Conservation (phyloP, 768 basidiomycete genomes). For the Paxillus rubicundulus region DNA sequence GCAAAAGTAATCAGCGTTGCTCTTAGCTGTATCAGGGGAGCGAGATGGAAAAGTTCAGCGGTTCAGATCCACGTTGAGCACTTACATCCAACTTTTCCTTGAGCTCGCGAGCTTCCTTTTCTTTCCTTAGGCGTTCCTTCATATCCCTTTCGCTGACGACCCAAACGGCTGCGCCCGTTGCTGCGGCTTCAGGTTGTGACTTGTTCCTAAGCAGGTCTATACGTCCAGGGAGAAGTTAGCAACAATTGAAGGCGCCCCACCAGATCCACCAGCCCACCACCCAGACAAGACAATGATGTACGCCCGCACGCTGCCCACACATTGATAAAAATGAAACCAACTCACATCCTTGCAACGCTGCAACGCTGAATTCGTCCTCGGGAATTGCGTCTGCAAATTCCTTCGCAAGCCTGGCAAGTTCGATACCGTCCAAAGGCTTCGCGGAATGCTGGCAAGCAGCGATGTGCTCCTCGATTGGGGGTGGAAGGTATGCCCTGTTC, state of each 20-base stretch:
- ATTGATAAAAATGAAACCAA: constrained; percentile 26
- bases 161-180: constrained; percentile 66
- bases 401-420: constrained; percentile 68
- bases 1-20: constrained; percentile 6
- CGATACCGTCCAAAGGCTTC: constrained; percentile 61
- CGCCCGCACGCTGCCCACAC: constrained; percentile 4
- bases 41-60: constrained; percentile 17
- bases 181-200: constrained; percentile 74
- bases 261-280: constrained; percentile 20
- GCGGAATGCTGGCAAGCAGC: constrained; percentile 58
- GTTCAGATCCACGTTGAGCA: constrained; percentile 21
- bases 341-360: constrained; percentile 88
- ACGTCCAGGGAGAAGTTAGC: constrained; percentile 21
- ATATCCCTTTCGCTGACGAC: constrained; percentile 73
- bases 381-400: constrained; percentile 80
- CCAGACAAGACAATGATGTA: constrained; percentile 14
- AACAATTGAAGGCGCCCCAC: constrained; percentile 15
- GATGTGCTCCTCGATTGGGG: constrained; percentile 61
- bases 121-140: constrained; percentile 66
- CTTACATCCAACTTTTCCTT: constrained; percentile 67
- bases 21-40: constrained; percentile 2
- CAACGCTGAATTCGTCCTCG: constrained; percentile 84
- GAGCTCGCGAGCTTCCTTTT: constrained; percentile 68
- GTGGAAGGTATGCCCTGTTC: constrained; percentile 62
- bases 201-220: constrained; percentile 82